Conservation (phyloP, 2,329 filamentous ascomycete species). For the Aspergillus japonicus region DNA sequence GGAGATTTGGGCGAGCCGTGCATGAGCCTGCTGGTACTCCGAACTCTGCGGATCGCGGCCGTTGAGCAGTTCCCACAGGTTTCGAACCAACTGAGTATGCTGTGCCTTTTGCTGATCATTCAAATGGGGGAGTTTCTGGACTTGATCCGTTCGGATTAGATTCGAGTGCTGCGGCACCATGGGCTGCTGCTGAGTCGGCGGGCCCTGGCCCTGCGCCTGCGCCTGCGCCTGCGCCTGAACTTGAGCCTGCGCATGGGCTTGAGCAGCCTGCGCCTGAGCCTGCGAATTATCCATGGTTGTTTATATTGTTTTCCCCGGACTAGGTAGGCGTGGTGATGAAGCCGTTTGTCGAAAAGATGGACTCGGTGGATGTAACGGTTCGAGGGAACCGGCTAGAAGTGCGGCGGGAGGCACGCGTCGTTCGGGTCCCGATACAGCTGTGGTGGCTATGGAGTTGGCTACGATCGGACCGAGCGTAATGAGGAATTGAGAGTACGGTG, state of each 20-base stretch:
- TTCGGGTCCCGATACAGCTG: background rate
- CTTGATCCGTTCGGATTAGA: conserved; percentile 54
- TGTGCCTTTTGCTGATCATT: conserved; percentile 56
- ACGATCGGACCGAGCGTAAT: background rate
- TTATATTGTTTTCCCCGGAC: background rate
- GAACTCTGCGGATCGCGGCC: conserved; percentile 48
- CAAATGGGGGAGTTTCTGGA: conserved; percentile 54
- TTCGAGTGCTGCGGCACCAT: conserved; percentile 43
- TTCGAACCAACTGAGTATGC: conserved; percentile 54
- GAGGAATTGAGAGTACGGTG: background rate
- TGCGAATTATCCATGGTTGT: conserved; percentile 2
- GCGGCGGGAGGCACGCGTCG: background rate
- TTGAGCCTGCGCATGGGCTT: conserved; percentile 2
- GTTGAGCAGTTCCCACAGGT: conserved; percentile 55
- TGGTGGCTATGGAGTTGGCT: background rate
- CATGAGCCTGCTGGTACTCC: conserved; percentile 52
- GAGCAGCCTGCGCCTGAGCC: background rate
- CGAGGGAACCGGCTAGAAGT: background rate
- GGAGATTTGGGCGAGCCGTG: conserved; percentile 53
- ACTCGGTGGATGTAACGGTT: background rate
- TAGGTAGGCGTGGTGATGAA: background rate
- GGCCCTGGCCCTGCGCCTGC: conserved; percentile 33
- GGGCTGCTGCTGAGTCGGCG: conserved; percentile 25
- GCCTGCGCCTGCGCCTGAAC: conserved; percentile 27
- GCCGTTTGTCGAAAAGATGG: background rate